Evolutionary conservation across 2,329 filamentous ascomycete species (phyloP), one percentile per base, ranked within the genome.

Genomic region (Pseudopithomyces chartarum): DNA sequence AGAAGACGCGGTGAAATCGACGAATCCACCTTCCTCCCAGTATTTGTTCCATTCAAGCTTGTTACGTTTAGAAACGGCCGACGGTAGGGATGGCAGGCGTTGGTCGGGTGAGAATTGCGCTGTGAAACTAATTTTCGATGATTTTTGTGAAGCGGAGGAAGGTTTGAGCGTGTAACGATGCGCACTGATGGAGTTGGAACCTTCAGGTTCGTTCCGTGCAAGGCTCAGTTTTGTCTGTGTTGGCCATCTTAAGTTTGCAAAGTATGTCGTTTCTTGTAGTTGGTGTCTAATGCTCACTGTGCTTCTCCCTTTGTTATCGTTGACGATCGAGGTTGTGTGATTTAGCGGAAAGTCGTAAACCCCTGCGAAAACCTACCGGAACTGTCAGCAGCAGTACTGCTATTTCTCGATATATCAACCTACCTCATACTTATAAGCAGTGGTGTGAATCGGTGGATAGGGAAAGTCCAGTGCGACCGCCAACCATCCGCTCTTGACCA

Each of bases 391-490:
- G 3, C 32, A 26, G n/a, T 19, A 20, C 2, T 2, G 2, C 17
- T 4, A 6, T 17, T 17, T 20, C n/a, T 13, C 11, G 3, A 34
- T 34, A 13, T 20, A 20, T 13, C 20, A 7, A 29, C 29, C 17
- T 20, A 65, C 63, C 55, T 69, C 67, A 17, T 69, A 69, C 48
- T 69, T 68, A 46, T 67, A 69, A 11, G 52, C 32, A 11, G 63
- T 68, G 1, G 59, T 59, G 29, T 68, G 70, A 65, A 50, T 50
- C 10, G 47, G 46, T 8, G 81, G 74, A 53, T 81, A 80, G 2
- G 83, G 82, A 54, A 82, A 85, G 54, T 85, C 82, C 52, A 85
- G 78, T 59, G 82, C 83, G 5, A 84, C 63, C 0, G 79, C 78
- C 11, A 85, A 63, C 3, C 65, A 60, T 0, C 74, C 76, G 2